phyloP scores from a whole-genome alignment of 2,329 filamentous ascomycete genomes.

The Cordyceps pruinosa region DNA sequence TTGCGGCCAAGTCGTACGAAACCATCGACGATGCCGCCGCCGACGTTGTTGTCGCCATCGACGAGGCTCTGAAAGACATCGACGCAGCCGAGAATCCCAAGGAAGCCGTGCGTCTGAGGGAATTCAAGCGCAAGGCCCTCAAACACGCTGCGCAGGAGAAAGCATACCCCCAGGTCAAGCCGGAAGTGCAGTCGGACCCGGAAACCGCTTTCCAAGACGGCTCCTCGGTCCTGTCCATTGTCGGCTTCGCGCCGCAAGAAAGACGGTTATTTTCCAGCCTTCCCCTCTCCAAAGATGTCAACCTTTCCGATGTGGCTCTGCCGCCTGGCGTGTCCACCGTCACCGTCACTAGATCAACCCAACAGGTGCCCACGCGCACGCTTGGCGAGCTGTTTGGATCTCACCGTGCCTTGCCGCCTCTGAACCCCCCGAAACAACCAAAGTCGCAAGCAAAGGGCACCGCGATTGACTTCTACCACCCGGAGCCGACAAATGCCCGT shows the following conservation, averaged over 20 bases:
- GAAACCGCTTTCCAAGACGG: conserved; percentile 34
- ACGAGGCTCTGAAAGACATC: conserved; percentile 43
- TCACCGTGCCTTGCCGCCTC: conserved; percentile 54
- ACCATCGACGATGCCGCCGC: conserved; percentile 59
- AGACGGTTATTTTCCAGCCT: conserved; percentile 84
- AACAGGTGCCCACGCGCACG: conserved; percentile 49
- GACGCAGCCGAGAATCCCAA: conserved; percentile 28
- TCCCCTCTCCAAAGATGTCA: conserved; percentile 31
- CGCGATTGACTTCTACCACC: conserved; percentile 45
- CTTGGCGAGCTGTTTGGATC: conserved; percentile 70
- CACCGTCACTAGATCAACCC: conserved; percentile 27
- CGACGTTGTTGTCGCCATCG: conserved; percentile 45
- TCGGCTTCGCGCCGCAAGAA: conserved; percentile 65
- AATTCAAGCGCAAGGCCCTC: conserved; percentile 57
- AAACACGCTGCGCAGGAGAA: conserved; percentile 57
- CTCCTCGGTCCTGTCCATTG: conserved; percentile 64
- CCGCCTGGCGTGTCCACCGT: conserved; percentile 63
- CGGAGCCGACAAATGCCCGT: conserved; percentile 49
- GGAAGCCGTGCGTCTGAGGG: conserved; percentile 38
- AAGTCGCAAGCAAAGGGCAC: conserved; percentile 62
- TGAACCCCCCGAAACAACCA: conserved; percentile 65
- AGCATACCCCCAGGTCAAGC: conserved; percentile 37
- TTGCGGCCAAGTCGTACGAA: conserved; percentile 44
- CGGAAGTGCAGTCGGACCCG: conserved; percentile 33
- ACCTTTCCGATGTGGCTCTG: conserved; percentile 42